These are phyloP conservation scores for Diaporthe velutina DNA, from an alignment of 2,329 filamentous ascomycete genomes.

Conservation along the genomic window DNA sequence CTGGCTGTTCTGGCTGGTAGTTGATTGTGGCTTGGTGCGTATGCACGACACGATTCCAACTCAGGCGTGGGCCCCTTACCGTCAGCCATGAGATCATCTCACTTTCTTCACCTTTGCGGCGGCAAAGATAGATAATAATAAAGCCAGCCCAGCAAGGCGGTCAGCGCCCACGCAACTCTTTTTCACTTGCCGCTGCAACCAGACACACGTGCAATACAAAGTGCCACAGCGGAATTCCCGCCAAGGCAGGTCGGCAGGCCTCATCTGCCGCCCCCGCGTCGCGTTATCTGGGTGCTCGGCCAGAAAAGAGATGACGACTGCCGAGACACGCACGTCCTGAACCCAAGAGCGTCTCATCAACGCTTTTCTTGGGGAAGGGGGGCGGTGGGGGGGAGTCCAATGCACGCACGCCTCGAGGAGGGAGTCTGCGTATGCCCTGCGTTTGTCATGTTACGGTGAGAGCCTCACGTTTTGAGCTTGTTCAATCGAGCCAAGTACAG, in stretches of 20 bases:
- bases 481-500: not conserved
- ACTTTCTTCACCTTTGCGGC: conserved; percentile 5
- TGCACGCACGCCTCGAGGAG: not conserved
- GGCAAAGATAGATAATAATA: conserved; percentile 16
- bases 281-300: conserved; percentile 13
- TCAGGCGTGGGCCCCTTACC: not conserved
- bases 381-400: not conserved
- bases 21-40: conserved; percentile 13
- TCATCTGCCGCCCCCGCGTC: not conserved
- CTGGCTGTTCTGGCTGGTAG: not conserved
- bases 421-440: not conserved
- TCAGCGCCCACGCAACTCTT: not conserved
- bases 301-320: conserved; percentile 12
- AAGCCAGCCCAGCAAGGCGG: not conserved
- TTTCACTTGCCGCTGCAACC: conserved; percentile 12
- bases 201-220: not conserved
- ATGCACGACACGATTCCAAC: conserved; percentile 23
- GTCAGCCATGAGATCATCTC: conserved; percentile 15
- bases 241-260: not conserved
- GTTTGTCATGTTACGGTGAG: not conserved
- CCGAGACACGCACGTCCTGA: conserved; percentile 15
- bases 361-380: not conserved
- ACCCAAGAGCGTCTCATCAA: not conserved
- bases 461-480: conserved; percentile 16
- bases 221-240: not conserved